Evolutionary conservation across 2,329 filamentous ascomycete genomes (phyloP).

Genomic region (Thelonectria blattea): DNA sequence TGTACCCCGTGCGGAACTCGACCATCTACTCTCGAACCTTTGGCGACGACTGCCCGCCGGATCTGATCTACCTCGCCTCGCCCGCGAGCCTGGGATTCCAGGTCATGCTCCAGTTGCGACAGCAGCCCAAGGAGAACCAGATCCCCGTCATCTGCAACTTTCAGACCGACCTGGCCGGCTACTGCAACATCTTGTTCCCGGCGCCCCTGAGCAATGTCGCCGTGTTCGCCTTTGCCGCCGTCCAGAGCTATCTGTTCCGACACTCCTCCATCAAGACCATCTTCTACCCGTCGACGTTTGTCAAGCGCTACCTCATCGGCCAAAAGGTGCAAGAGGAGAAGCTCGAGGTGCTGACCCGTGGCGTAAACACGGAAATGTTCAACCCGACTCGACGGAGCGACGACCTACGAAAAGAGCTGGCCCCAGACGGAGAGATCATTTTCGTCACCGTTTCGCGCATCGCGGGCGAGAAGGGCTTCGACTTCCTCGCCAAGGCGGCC

Average conservation of each 20-base stretch:
- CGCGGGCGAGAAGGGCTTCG: conserved; percentile 74
- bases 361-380: conserved; percentile 69
- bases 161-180: conserved; percentile 73
- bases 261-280: conserved; percentile 67
- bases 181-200: conserved; percentile 73
- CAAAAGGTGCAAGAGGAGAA: conserved; percentile 62
- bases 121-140: conserved; percentile 59
- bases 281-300: conserved; percentile 72
- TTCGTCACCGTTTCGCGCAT: conserved; percentile 71
- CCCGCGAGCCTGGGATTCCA: conserved; percentile 75
- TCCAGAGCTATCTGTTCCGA: conserved; percentile 71
- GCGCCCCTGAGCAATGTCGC: conserved; percentile 65
- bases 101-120: conserved; percentile 70
- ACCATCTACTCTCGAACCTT: conserved; percentile 67
- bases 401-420: conserved; percentile 58
- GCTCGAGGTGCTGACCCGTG: conserved; percentile 66
- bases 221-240: conserved; percentile 65
- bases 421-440: conserved; percentile 67
- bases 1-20: conserved; percentile 71
- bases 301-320: conserved; percentile 64
- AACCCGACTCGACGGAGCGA: conserved; percentile 59
- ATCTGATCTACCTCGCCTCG: conserved; percentile 73
- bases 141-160: conserved; percentile 72
- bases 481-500: conserved; percentile 66
- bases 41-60: conserved; percentile 56